Evolutionary conservation across 139 green algal genomes (phyloP).

Genomic region (Dunaliella primolecta): DNA sequence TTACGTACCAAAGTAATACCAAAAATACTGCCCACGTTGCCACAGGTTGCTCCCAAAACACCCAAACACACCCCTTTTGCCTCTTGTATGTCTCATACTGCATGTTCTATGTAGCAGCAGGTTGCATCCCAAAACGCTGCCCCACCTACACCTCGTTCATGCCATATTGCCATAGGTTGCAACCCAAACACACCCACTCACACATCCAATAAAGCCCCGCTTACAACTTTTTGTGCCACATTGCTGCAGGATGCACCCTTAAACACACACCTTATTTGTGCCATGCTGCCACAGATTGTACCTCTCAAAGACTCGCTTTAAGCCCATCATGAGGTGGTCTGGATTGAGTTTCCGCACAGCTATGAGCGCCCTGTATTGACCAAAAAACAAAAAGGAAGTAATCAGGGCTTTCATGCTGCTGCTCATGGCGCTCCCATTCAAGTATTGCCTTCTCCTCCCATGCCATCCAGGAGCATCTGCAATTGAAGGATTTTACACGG

Average conservation of each 20-base stretch:
- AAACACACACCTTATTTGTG: slow-evolving; percentile 27
- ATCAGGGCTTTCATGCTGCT: background rate
- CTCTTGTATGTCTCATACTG: too few relatives aligned
- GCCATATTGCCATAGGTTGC: too few relatives aligned
- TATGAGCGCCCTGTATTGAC: background rate
- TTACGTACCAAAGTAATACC: too few relatives aligned
- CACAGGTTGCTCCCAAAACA: too few relatives aligned
- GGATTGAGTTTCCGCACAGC: slow-evolving; percentile 29
- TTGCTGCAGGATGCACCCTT: background rate
- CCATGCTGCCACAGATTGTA: slow-evolving; percentile 45
- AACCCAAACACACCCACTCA: background rate
- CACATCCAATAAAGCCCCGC: too few relatives aligned
- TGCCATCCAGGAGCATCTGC: background rate
- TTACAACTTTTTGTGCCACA: too few relatives aligned
- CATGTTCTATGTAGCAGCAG: too few relatives aligned
- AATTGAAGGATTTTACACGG: background rate
- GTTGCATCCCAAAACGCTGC: too few relatives aligned
- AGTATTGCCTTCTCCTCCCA: background rate
- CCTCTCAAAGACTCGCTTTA: slow-evolving; percentile 41
- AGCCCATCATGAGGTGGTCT: slow-evolving; percentile 39
- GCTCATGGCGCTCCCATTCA: background rate
- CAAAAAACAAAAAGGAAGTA: background rate
- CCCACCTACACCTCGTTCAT: too few relatives aligned
- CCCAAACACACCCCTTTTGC: too few relatives aligned
- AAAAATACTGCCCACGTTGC: too few relatives aligned